Base-by-base conservation (phyloP, 345 rosid genomes). In the Erysimum cheiranthoides region DNA sequence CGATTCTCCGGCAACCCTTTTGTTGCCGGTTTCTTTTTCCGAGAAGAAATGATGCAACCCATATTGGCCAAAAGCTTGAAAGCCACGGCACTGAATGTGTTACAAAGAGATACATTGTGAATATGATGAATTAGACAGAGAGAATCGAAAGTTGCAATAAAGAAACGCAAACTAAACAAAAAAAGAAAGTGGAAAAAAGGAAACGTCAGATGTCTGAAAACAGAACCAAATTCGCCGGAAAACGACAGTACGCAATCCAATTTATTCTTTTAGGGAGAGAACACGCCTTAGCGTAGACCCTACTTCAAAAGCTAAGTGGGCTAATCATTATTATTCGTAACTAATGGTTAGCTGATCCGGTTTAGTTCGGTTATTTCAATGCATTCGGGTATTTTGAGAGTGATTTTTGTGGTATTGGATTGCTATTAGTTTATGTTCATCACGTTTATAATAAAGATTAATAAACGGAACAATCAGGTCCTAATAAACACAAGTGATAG, bases 211-310 rank as follows among this genome's bases (percentile, higher is more conserved):
- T 61, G 57, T 61, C 30, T 50, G 50, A 61, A 32, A 3, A 69
- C 56, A 53, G 75, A 76, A 76, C 75, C 75, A 69, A 76, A 76
- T 76, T 76, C 79, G 79, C 27, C 58, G 16, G 75, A 61, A 69
- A 69, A 40, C 32, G 70, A 76, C 79, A 68, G 3, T 9, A 61
- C 79, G 36, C 35, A 67, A 36, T 54, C 60, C 28, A 27, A 25
- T 38, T 75, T 67, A 49, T 66, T 17, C n/a, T 13, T 74, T 52
- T 21, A 21, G 25, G 1, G 25, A 3, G 2, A 18, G 17, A 18
- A 21, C 25, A 69, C 36, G 28, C 39, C 12, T 28, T 49, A 17
- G 7, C 60, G 32, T 38, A 36, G 68, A 39, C 61, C 73, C 66
- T 10, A 54, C 27, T n/a, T 57, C 58, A 54, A 58, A 73, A 54